Base-by-base conservation (phyloP, 805 yeast species). In the Yamadazyma kitorensis region DNA sequence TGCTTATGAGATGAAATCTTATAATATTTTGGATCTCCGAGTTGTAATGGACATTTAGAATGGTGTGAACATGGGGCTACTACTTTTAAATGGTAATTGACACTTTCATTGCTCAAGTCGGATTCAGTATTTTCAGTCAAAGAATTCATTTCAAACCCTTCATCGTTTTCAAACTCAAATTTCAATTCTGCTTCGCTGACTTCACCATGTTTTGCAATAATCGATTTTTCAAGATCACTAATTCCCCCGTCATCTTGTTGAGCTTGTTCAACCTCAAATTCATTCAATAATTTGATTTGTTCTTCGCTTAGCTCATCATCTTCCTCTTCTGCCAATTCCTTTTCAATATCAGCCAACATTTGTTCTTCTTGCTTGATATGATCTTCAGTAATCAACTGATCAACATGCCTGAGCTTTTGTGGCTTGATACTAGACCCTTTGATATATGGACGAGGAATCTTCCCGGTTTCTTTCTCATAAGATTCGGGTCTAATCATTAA, bases 41-140 rank as follows among this genome's bases (percentile, higher is more conserved):
- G 69, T 56, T 89, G 97, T 35, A 91, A 61, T 0, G 98, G 97
- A 51, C 97, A 89, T 44, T 68, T 72, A 9, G 80, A 76, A 49
- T 87, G 96, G 54, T 93, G 97, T 1, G 91, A 60, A 52, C 97
- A 93, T 3, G 98, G 98, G 0, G 96, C 96, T 13, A 91, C 52
- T 6, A 91, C 70, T 25, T 74, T 72, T 32, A 88, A 50, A 44
- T 82, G 80, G 51, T 73, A 70, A 51, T 73, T 58, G 27, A 60
- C 61, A 22, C 57, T 49, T 22, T 54, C 58, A 4, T 44, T 12
- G 11, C 44, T 26, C 6, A 48, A 36, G n/a, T n/a, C n/a, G n/a
- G n/a, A n/a, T 9, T 31, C 17, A n/a, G n/a, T 6, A 14, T 26
- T 26, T 23, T 35, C 40, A 15, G 3, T 27, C 30, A 5, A 16